phyloP scores from a whole-genome alignment of 257 asterid species.

The Solanum chiquidenum region DNA sequence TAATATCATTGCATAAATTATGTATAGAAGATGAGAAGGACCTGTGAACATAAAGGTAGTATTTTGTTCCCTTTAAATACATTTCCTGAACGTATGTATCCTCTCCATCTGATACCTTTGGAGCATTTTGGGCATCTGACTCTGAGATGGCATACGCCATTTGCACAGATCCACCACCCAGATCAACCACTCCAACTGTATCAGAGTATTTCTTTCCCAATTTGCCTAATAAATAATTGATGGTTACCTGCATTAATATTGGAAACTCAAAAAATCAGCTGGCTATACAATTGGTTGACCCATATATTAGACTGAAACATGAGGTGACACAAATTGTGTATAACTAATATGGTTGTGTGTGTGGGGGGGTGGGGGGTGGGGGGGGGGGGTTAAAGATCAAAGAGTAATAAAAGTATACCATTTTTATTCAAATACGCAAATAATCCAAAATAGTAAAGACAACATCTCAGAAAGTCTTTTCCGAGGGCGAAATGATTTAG shows the following conservation, averaged over 20 bases:
- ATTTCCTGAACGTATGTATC: conserved; percentile 27
- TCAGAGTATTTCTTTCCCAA: conserved; percentile 33
- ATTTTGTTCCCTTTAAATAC: conserved; percentile 31
- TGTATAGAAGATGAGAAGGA: background rate
- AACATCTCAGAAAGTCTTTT: background rate
- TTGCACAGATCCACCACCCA: conserved; percentile 55
- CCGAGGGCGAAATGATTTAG: background rate
- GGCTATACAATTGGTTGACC: background rate
- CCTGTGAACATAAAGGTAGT: conserved; percentile 43
- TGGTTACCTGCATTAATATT: conserved; percentile 33
- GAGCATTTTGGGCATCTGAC: conserved; percentile 34
- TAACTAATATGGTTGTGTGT: background rate
- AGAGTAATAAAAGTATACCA: background rate
- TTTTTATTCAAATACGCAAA: background rate
- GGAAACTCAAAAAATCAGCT: background rate
- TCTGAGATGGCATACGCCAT: conserved; percentile 45
- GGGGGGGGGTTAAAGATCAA: background rate
- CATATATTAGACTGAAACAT: background rate
- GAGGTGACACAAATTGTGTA: background rate
- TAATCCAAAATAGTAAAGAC: background rate
- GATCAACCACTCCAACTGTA: conserved; percentile 71
- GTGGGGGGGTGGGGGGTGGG: background rate
- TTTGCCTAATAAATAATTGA: conserved; percentile 53
- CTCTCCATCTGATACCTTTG: conserved; percentile 24
- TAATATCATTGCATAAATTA: background rate